Evolutionary conservation across 257 asterid genomes (phyloP).

Genomic region (Echites panduratus): DNA sequence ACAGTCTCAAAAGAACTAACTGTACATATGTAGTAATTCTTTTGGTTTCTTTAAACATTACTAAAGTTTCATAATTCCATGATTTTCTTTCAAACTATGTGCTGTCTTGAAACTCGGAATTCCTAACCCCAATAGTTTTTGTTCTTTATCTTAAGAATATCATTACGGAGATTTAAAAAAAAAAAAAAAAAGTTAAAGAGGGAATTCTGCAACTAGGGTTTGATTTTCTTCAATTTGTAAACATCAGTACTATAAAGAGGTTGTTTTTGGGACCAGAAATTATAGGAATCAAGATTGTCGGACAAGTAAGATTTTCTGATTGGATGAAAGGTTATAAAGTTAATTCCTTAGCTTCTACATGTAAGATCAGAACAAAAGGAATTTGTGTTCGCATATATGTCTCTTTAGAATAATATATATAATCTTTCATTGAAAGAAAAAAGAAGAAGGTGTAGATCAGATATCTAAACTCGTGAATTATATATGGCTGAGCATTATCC

Average conservation of each 20-base stretch:
- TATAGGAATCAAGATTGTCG: not conserved
- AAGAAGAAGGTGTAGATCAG: too few species aligned
- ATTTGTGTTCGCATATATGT: not conserved
- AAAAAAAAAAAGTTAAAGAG: not conserved
- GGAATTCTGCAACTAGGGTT: not conserved
- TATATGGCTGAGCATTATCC: not conserved
- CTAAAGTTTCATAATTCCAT: slow-evolving; percentile 5
- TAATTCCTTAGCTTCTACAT: not conserved
- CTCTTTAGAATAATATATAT: too few species aligned
- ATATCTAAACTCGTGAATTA: not conserved
- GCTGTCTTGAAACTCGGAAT: not conserved
- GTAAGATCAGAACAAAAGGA: not conserved
- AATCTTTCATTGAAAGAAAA: not conserved
- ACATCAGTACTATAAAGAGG: not conserved
- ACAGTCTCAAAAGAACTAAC: slow-evolving; percentile 1
- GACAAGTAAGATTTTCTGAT: not conserved
- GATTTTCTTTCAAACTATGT: not conserved
- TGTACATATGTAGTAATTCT: not conserved
- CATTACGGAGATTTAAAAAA: too few species aligned
- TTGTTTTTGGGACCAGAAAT: not conserved
- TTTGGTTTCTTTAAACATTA: slow-evolving; percentile 2
- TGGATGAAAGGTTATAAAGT: not conserved
- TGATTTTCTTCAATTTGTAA: not conserved
- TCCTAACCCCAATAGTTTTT: too few species aligned
- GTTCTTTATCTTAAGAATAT: too few species aligned